A percentile compares a stretch with the other conserved stretches of the same genome.
Conservation (phyloP, 306 rosid genomes). For the Malus orientalis region DNA sequence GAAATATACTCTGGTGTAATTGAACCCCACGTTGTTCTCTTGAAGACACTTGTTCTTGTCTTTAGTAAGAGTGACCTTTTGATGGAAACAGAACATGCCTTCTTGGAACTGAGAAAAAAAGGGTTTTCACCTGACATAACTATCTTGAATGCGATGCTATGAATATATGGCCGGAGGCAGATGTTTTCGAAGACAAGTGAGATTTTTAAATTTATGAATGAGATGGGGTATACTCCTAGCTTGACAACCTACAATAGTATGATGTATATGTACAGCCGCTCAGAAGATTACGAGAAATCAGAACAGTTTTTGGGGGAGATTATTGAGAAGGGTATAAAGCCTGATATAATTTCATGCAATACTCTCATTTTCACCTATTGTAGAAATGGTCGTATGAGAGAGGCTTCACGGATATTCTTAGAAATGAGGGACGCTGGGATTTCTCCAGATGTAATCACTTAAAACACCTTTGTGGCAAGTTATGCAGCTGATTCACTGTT, state of each 20-base stretch:
- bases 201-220: slow-evolving; percentile 59
- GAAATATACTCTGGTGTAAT: slow-evolving; percentile 59
- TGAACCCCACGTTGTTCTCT: slow-evolving; percentile 60
- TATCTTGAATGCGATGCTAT: slow-evolving; percentile 81
- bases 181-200: slow-evolving; percentile 65
- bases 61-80: slow-evolving; percentile 77
- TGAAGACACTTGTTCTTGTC: slow-evolving; percentile 85
- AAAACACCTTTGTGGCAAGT: slow-evolving; percentile 71
- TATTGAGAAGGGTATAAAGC: slow-evolving; percentile 66
- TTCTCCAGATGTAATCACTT: slow-evolving; percentile 73
- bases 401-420: slow-evolving; percentile 66
- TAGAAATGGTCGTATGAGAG: slow-evolving; percentile 71
- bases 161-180: slow-evolving; percentile 81
- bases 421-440: slow-evolving; percentile 67
- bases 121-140: slow-evolving; percentile 68
- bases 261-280: slow-evolving; percentile 84
- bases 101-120: slow-evolving; percentile 49
- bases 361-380: slow-evolving; percentile 78
- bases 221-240: slow-evolving; percentile 76
- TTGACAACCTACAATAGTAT: slow-evolving; percentile 83
- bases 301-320: slow-evolving; percentile 64
- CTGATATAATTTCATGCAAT: slow-evolving; percentile 69
- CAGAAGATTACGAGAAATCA: slow-evolving; percentile 60
- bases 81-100: slow-evolving; percentile 68
- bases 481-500: slow-evolving; percentile 78